Percentiles rank a stretch among this genome's conserved stretches.
Evolutionary conservation across 2,329 filamentous ascomycete genomes (phyloP).

Genomic region (Penicillium sp.): DNA sequence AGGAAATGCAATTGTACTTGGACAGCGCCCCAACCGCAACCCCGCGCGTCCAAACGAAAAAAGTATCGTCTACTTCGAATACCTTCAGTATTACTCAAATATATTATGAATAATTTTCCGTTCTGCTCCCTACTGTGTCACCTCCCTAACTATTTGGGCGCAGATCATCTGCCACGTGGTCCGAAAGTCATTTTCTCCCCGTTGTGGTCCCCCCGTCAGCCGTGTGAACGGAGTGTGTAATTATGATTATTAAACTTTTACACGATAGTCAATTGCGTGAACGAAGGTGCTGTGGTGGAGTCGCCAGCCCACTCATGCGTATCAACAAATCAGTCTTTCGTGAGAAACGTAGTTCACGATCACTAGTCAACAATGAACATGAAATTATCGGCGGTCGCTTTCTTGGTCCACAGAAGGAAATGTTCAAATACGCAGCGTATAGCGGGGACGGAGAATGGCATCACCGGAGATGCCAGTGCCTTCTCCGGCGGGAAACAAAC

Average conservation of each 20-base stretch:
- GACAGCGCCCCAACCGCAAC: background rate
- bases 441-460: background rate
- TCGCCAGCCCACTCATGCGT: background rate
- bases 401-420: background rate
- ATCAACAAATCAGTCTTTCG: background rate
- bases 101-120: background rate
- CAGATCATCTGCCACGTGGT: conserved; percentile 25
- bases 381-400: background rate
- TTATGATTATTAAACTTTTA: background rate
- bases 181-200: background rate
- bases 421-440: background rate
- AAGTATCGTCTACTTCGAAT: background rate
- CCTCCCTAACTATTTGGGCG: conserved; percentile 5
- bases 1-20: background rate
- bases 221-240: background rate
- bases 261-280: background rate
- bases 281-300: background rate
- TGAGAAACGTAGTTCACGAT: background rate
- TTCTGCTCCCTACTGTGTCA: background rate
- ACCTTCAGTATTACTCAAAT: background rate
- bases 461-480: background rate
- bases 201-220: background rate
- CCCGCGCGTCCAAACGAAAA: background rate
- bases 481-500: background rate
- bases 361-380: background rate